Conservation (phyloP, 1,139 yeast genomes). For the Saccharomycopsis phalli region DNA sequence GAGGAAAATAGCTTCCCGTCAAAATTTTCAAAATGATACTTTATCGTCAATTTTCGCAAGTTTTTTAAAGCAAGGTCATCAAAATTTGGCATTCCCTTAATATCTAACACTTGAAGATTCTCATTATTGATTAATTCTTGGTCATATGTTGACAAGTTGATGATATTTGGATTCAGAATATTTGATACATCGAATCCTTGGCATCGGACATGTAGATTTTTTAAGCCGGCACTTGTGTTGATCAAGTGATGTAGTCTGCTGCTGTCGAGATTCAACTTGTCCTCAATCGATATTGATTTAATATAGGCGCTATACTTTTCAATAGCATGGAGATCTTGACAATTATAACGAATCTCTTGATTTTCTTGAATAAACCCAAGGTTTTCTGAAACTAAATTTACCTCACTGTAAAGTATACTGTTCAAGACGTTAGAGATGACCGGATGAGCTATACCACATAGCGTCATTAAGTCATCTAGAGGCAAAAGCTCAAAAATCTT, state of each 20-base stretch:
- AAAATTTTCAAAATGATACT: conserved; percentile 1
- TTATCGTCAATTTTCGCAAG: conserved; percentile 4
- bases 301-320: background rate
- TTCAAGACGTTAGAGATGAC: conserved; percentile 1
- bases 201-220: background rate
- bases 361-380: background rate
- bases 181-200: conserved; percentile 1
- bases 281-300: background rate
- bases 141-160: conserved; percentile 2
- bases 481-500: conserved; percentile 4
- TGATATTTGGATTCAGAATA: conserved; percentile 2
- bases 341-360: background rate
- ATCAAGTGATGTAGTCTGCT: too few species aligned
- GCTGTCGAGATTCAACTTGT: background rate
- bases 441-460: background rate
- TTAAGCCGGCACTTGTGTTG: background rate
- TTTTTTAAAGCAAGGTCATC: background rate
- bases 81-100: conserved; percentile 5
- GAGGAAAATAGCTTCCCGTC: conserved; percentile 7
- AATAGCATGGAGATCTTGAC: background rate
- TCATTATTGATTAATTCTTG: conserved; percentile 3
- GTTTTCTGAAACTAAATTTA: background rate
- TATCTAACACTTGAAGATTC: conserved; percentile 2
- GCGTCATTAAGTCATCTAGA: background rate
- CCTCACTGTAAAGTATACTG: conserved; percentile 3